Conservation (phyloP, 2,329 filamentous ascomycete species). For the Diaporthe humulicola region DNA sequence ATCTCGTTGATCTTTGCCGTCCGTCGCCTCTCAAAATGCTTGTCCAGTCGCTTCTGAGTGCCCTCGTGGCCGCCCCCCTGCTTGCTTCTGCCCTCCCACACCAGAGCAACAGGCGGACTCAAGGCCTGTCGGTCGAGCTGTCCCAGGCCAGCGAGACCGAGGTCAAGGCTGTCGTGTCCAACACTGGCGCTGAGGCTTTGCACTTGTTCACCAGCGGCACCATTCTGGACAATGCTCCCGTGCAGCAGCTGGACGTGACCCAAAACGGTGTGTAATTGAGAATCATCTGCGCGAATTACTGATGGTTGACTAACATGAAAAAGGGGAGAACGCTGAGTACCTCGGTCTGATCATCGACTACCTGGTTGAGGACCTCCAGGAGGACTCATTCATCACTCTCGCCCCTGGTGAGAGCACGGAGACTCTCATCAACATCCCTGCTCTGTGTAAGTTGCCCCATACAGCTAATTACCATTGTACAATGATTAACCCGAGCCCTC, state of each 20-base stretch:
- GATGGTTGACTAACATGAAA: neutral
- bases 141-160: slow-evolving; percentile 25
- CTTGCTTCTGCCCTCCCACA: slow-evolving; percentile 26
- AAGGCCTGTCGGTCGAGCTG: slow-evolving; percentile 16
- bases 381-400: slow-evolving; percentile 28
- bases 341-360: slow-evolving; percentile 31
- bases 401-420: slow-evolving; percentile 30
- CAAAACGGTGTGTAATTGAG: slow-evolving; percentile 6
- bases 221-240: slow-evolving; percentile 25
- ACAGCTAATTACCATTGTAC: neutral
- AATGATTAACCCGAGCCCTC: neutral
- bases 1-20: neutral
- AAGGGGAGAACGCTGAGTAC: neutral
- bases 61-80: slow-evolving; percentile 21
- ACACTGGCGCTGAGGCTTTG: slow-evolving; percentile 24
- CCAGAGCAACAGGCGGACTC: slow-evolving; percentile 11
- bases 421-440: slow-evolving; percentile 22
- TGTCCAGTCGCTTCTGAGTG: slow-evolving; percentile 3
- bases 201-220: slow-evolving; percentile 30
- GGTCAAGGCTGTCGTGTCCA: slow-evolving; percentile 22
- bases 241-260: slow-evolving; percentile 25
- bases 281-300: neutral
- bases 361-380: slow-evolving; percentile 12
- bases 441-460: slow-evolving; percentile 8
- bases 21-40: neutral